Evolutionary conservation across 2,329 filamentous ascomycete genomes (phyloP), one percentile per base, ranked within the genome.

Genomic region (Colletotrichum sp.): DNA sequence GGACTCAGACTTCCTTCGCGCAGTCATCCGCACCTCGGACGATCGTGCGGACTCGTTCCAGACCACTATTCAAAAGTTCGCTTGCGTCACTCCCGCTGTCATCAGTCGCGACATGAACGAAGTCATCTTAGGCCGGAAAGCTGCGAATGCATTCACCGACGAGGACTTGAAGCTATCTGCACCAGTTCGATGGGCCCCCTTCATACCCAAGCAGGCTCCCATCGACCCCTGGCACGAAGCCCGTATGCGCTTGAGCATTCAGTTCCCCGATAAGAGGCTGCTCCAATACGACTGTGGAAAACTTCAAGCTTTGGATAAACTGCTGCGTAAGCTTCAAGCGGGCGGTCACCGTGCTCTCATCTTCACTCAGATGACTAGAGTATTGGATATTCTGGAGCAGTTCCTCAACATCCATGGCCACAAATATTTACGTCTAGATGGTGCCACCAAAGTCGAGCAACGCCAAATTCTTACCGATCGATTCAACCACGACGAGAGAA

Each of bases 281-380:
- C 88, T 99, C 1, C 96, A 99, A 83, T 99, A 98, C 83, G 97
- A 99, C 85, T 99, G 97, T 81, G 97, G 97, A 80, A 99, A 99
- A 84, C 91, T 99, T 5, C 97, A 99, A 81, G 93, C 94, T 21
- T 90, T 99, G 18, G 97, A 98, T 81, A 93, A 93, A 76, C 90
- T 99, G 3, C 90, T 99, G 16, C 94, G 97, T 12, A 93, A 94
- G 77, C 90, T 99, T 9, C 96, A 99, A 85, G 92, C 95, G 4
- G 96, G 95, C 52, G 96, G 96, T 2, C 97, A 99, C 81, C 95
- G 98, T 9, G 97, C 96, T 12, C 89, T 99, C 67, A 99, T 99
- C 83, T 99, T 99, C 85, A 99, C 98, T 1, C 97, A 99, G 82
- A 99, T 99, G 97, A 99, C 97, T 63, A 98, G 98, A 84, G 97